Percentiles rank a stretch among this genome's conserved stretches.
Evolutionary conservation across 352 stramenopile species (phyloP).

Genomic region (Phytophthora crassamura): DNA sequence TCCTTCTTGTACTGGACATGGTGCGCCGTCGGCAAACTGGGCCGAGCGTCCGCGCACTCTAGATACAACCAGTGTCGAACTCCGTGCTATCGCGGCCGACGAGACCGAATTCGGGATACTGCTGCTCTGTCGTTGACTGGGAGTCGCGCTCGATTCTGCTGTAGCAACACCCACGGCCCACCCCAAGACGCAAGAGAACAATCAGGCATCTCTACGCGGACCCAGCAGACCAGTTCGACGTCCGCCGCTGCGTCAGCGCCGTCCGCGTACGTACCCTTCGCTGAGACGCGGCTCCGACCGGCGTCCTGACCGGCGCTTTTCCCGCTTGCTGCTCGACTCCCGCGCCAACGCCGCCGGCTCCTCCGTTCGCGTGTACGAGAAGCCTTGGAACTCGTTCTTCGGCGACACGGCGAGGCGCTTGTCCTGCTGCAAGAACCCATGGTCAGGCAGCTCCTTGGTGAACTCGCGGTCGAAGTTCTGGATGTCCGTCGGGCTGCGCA

Average conservation of each 20-base stretch:
- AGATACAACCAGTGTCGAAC: slow-evolving; percentile 51
- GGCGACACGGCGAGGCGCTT: slow-evolving; percentile 73
- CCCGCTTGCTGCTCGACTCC: slow-evolving; percentile 40
- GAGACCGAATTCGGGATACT: slow-evolving; percentile 38
- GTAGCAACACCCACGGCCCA: slow-evolving; percentile 33
- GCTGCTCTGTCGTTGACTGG: slow-evolving; percentile 31
- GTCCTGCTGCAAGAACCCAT: slow-evolving; percentile 82
- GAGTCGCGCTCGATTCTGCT: slow-evolving; percentile 32
- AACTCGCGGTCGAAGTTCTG: slow-evolving; percentile 92
- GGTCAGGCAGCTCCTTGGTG: slow-evolving; percentile 83
- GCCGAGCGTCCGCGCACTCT: slow-evolving; percentile 21
- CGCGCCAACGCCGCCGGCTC: slow-evolving; percentile 24
- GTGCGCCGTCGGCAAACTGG: slow-evolving; percentile 3
- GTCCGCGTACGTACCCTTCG: slow-evolving; percentile 50
- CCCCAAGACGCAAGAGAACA: slow-evolving; percentile 38
- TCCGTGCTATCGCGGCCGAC: slow-evolving; percentile 44
- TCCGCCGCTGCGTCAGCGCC: slow-evolving; percentile 36
- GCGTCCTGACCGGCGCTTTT: slow-evolving; percentile 42
- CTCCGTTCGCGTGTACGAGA: slow-evolving; percentile 73
- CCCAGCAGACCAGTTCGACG: slow-evolving; percentile 25
- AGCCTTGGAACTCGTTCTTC: slow-evolving; percentile 89
- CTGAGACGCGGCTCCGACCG: slow-evolving; percentile 35
- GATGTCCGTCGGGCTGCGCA: slow-evolving; percentile 80
- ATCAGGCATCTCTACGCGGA: slow-evolving; percentile 36
- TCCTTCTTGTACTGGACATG: slow-evolving; percentile 39